Percentiles rank a stretch among this genome's conserved stretches.
Conservation (phyloP, 305 asterid genomes). For the Fraxinus sp. region DNA sequence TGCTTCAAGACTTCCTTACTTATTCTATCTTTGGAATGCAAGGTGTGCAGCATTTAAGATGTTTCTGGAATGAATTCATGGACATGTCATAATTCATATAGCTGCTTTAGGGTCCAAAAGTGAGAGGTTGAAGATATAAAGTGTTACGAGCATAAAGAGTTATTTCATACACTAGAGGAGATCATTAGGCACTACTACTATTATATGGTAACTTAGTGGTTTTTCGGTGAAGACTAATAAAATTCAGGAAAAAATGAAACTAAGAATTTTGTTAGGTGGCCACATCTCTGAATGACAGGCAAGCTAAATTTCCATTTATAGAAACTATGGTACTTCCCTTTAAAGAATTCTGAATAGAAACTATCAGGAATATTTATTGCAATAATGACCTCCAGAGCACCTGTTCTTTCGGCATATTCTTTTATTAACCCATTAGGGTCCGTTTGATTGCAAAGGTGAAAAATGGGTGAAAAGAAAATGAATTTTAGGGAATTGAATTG, state of each 20-base stretch:
- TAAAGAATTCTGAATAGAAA: background rate
- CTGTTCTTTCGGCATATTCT: background rate
- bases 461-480: no score
- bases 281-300: background rate
- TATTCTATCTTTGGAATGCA: background rate
- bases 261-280: background rate
- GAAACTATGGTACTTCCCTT: background rate
- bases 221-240: background rate
- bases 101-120: background rate
- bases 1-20: background rate
- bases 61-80: slow-evolving; percentile 18
- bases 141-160: background rate
- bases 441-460: no score
- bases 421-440: background rate
- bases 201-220: background rate
- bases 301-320: background rate
- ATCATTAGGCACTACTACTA: background rate
- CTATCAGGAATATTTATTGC: background rate
- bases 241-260: background rate
- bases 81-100: background rate
- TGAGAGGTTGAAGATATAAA: background rate
- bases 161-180: background rate
- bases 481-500: no score
- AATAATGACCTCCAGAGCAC: background rate
- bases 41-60: background rate